Evolutionary conservation across 139 green algal genomes (phyloP).

Genomic region (Tetradesmus lagerheimii): DNA sequence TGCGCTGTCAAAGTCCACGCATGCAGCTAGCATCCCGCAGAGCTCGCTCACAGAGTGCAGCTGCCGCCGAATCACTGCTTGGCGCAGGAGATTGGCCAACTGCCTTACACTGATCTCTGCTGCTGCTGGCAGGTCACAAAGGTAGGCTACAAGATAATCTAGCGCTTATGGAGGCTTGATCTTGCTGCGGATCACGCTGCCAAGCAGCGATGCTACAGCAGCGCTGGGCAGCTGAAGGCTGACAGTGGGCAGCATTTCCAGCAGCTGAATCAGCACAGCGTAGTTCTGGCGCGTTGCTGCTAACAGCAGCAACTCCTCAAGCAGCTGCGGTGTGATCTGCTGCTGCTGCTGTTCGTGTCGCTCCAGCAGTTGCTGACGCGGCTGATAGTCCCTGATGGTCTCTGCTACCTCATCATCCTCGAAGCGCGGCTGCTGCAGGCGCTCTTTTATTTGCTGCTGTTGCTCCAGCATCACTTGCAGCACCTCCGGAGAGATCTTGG

Average conservation of each 20-base stretch:
- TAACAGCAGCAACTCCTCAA: background rate
- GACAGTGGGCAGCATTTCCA: background rate
- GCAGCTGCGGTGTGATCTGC: background rate
- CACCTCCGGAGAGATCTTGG: background rate
- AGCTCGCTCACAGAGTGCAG: too few species aligned
- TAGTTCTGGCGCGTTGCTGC: background rate
- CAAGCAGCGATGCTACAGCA: background rate
- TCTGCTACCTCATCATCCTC: too few species aligned
- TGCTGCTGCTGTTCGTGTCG: background rate
- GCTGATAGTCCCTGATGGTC: background rate
- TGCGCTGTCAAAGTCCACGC: too few species aligned
- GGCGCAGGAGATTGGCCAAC: background rate
- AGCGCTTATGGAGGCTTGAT: too few species aligned
- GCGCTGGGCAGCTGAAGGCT: background rate
- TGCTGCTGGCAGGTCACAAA: background rate
- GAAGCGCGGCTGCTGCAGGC: too few species aligned
- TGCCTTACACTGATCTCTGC: background rate
- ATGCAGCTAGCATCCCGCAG: too few species aligned
- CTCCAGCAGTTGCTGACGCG: background rate
- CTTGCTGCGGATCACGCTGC: background rate
- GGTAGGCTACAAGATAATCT: background rate
- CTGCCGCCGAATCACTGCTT: background rate
- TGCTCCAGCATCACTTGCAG: background rate
- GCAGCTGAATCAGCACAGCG: background rate
- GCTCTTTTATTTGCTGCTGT: background rate